Evolutionary conservation across 352 stramenopile species (phyloP), one percentile per base, ranked within the genome.

Genomic region (Pilasporangium apinafurcum): DNA sequence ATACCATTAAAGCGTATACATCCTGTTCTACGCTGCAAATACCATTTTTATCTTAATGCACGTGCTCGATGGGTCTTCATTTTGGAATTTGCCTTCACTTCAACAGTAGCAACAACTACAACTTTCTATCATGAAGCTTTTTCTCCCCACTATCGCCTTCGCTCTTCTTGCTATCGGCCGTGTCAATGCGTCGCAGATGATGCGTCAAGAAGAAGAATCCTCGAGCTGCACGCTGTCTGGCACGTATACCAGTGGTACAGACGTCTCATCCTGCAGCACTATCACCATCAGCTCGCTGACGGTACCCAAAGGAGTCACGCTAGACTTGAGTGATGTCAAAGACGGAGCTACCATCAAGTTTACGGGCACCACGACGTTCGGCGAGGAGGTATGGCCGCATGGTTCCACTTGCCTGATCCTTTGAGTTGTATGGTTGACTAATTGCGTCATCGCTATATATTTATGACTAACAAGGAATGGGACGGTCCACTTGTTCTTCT

Each of bases 311-410:
- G 59, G 48, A 33, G 53, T 49, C 17, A 75, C 59, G 9, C 57
- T 75, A 13, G 63, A 66, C 51, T 38, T 75, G 18, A 63, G 48
- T 21, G 49, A 59, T 2, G 39, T 68, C n/a, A 39, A 52, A 35
- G 47, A 45, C 2, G 52, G 56, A 16, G 55, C 63, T 0, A 62
- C 46, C 14, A 67, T 75, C 48, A 63, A 46, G 20, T 68, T 70
- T 37, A 30, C 41, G 47, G 63, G 63, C 22, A 70, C 56, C 5
- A 65, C 52, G 13, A 74, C 55, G 12, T 74, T 74, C 49, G 56
- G 46, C 24, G 40, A 53, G 24, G 41, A 59, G 9, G 37, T 52
- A 29, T 75, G 59, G 52, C n/a, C n/a, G n/a, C n/a, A n/a, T n/a
- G n/a, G n/a, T n/a, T n/a, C n/a, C n/a, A n/a, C n/a, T n/a, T n/a